Evolutionary conservation across 2,329 filamentous ascomycete species (phyloP), one percentile per base, ranked within the genome.

Genomic region (Bertia moriformis): DNA sequence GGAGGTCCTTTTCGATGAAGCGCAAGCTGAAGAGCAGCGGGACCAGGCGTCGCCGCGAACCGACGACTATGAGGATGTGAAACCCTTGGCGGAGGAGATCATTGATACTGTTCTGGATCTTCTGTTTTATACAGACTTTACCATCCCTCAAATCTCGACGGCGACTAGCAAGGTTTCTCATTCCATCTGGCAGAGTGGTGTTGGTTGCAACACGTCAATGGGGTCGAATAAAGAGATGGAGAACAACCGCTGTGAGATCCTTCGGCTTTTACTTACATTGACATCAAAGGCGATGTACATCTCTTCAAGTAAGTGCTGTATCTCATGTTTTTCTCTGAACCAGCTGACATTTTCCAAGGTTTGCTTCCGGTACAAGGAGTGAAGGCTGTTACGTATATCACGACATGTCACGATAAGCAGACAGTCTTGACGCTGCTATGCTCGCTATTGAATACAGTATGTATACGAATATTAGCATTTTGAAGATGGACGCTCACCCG

Each of bases 131-230:
- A 79, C 83, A 5, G 84, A 87, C 40, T 82, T 98, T 51, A 94
- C 89, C 0, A 71, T 95, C 14, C 84, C 89, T 7, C 73, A 69
- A 42, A 72, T 83, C 32, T 69, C 76, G 13, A 69, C 77, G 41
- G 74, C 75, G 40, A 86, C 82, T 52, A 71, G 73, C 45, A 93
- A 91, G 56, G 83, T 95, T 41, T 83, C 81, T 4, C 94, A 91
- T 59, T 82, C 86, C 40, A 96, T 98, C 54, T 98, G 91, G 91
- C 87, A 95, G 62, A 96, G 85, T 53, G 91, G 91, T 37, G 89
- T 98, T 19, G 91, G 91, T 13, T 96, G 89, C 65, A 93, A 94
- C 57, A 84, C 83, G 14, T 76, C 87, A 4, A 78, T 93, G 48
- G 80, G 80, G 7, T 89, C 87, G 3, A 95, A 80, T 39, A 93